Base-by-base conservation (phyloP, 2,329 filamentous ascomycete genomes). In the Aspergillus ruber region DNA sequence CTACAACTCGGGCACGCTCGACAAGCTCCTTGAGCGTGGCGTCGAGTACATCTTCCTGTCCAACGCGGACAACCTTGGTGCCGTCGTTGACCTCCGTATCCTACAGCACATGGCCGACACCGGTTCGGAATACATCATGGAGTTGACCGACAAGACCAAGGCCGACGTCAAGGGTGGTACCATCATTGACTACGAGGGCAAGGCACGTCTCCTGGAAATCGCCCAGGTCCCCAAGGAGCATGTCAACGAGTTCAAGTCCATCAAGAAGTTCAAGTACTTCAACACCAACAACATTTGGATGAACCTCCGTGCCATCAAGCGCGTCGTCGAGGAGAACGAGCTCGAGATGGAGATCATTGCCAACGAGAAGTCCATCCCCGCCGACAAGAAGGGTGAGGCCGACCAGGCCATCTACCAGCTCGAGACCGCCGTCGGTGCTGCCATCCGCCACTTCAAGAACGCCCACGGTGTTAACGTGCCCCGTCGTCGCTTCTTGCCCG, bases 201-300 rank as follows among this genome's bases (percentile, higher is more conserved):
- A 88, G 49, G 91, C 94, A 60, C 90, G 93, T 67, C 86, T 98
- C 58, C 86, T 98, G 45, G 93, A 98, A 79, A 96, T 98, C 64
- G 93, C 93, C 12, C 93, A 98, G 80, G 93, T 98, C 32, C 93
- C 93, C 74, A 98, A 97, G 84, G 89, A 98, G 80, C 93, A 98
- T 76, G 88, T 93, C 71, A 97, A 98, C 77, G 93, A 98, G 78
- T 98, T 98, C 88, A 98, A 98, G 85, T 96, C 90, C 43, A 98
- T 98, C 81, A 98, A 98, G 86, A 98, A 98, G 82, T 98, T 98
- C 86, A 96, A 95, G 82, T 98, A 98, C 84, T 98, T 98, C 86
- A 98, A 98, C 84, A 98, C 93, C 74, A 98, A 98, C 87, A 98
- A 98, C 83, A 96, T 98, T 76, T 98, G 93, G 93, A 87, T 98